A percentile compares a stretch with the other conserved stretches of the same genome.
Evolutionary conservation across 2,329 filamentous ascomycete species (phyloP).

Genomic region (Verticillium klebahnii): DNA sequence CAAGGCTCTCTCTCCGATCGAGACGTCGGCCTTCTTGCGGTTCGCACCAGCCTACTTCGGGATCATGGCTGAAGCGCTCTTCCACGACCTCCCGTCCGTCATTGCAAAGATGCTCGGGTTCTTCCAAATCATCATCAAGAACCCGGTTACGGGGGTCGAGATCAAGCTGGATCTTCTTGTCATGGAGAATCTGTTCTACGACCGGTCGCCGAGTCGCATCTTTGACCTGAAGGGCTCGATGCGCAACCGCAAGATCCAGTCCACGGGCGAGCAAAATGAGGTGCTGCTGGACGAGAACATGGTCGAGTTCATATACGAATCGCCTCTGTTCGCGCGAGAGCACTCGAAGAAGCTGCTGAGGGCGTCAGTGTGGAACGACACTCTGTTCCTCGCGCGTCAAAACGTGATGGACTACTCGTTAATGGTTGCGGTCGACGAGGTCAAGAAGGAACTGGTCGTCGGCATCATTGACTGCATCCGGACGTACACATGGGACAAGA

Average conservation of each 20-base stretch:
- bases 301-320: conserved; percentile 98
- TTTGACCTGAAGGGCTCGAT: conserved; percentile 98
- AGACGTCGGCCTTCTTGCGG: conserved; percentile 88
- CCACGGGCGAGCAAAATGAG: conserved; percentile 92
- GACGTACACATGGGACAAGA: conserved; percentile 99
- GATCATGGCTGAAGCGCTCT: conserved; percentile 94
- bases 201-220: conserved; percentile 80
- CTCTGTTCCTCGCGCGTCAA: conserved; percentile 86
- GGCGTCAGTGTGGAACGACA: conserved; percentile 95
- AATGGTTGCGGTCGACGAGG: conserved; percentile 96
- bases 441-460: conserved; percentile 84
- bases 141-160: conserved; percentile 83
- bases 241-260: conserved; percentile 96
- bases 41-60: conserved; percentile 97
- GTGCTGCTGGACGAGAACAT: conserved; percentile 97
- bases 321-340: conserved; percentile 88
- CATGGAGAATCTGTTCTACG: conserved; percentile 98
- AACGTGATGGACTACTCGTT: conserved; percentile 99
- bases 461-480: conserved; percentile 98
- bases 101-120: conserved; percentile 99
- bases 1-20: conserved; percentile 84
- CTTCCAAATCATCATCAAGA: conserved; percentile 96
- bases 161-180: conserved; percentile 91
- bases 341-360: conserved; percentile 92
- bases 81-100: conserved; percentile 90